phyloP scores from a whole-genome alignment of 2,329 filamentous ascomycete genomes.

The Trichoderma sp. region DNA sequence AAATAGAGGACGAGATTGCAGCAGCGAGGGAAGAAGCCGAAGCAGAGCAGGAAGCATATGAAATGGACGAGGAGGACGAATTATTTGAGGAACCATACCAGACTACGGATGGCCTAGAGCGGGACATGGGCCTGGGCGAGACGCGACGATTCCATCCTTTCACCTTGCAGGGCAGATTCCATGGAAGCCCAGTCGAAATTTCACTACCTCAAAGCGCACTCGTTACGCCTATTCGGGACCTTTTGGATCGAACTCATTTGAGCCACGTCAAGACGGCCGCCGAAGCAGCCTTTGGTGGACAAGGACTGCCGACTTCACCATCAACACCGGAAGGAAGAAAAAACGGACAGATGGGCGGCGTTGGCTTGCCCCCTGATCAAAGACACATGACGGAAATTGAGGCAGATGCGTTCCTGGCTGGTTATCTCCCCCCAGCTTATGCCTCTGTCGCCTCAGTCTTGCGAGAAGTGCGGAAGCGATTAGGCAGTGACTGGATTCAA shows the following conservation, averaged over 20 bases:
- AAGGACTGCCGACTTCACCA: constrained; percentile 71
- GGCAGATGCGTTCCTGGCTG: constrained; percentile 68
- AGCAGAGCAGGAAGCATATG: constrained; percentile 22
- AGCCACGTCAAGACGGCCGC: constrained; percentile 74
- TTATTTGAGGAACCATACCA: constrained; percentile 21
- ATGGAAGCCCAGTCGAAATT: constrained; percentile 70
- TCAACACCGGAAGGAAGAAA: constrained; percentile 61
- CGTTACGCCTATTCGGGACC: constrained; percentile 63
- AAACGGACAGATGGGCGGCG: constrained; percentile 59
- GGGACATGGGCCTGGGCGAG: constrained; percentile 27
- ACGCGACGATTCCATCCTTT: constrained; percentile 65
- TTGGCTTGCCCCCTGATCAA: constrained; percentile 62
- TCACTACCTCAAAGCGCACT: constrained; percentile 69
- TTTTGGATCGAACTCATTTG: constrained; percentile 66
- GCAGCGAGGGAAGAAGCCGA: constrained; percentile 26
- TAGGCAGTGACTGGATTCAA: constrained; percentile 69
- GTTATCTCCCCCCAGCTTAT: constrained; percentile 68
- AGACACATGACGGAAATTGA: constrained; percentile 71
- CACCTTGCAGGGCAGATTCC: constrained; percentile 71
- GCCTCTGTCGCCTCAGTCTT: constrained; percentile 64
- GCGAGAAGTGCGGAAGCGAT: constrained; percentile 69
- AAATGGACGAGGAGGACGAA: constrained; percentile 26
- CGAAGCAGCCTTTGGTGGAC: constrained; percentile 72
- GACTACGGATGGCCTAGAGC: constrained; percentile 33
- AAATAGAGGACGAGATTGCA: constrained; percentile 20